Evolutionary conservation across 306 rosid genomes (phyloP).

Genomic region (Casuarina cunninghamiana): DNA sequence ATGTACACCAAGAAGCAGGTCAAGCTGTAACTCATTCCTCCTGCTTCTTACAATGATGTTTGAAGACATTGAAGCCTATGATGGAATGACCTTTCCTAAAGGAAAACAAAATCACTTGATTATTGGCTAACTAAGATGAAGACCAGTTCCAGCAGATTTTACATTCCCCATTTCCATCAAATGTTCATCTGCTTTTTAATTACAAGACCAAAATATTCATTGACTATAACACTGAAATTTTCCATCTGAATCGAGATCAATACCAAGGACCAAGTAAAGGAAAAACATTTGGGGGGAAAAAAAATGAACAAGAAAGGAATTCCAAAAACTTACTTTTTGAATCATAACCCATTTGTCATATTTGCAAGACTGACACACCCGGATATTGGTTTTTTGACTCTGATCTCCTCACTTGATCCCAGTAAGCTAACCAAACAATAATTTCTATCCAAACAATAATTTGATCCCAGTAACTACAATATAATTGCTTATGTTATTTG

Average conservation of each 20-base stretch:
- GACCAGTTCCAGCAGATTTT: conserved; percentile 40
- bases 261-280: neutral
- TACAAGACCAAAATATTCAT: neutral
- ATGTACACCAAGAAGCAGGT: conserved; percentile 3
- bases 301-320: neutral
- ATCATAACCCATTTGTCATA: conserved; percentile 58
- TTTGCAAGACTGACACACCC: conserved; percentile 63
- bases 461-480: no score
- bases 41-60: conserved; percentile 25
- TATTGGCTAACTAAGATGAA: conserved; percentile 28
- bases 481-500: neutral
- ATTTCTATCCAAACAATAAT: no score
- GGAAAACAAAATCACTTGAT: conserved; percentile 8
- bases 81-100: conserved; percentile 1
- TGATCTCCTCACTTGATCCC: conserved; percentile 52
- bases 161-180: conserved; percentile 50
- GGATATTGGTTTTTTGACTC: conserved; percentile 44
- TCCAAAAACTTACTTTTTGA: conserved; percentile 43
- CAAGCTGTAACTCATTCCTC: conserved; percentile 2
- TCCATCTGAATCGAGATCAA: neutral
- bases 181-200: conserved; percentile 56
- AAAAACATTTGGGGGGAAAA: neutral
- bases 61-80: conserved; percentile 4
- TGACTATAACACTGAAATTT: neutral
- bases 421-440: conserved; percentile 55